These are phyloP conservation scores for Phlebiopsis flavidoalba DNA, from an alignment of 768 basidiomycete genomes.

Conservation along the genomic window DNA sequence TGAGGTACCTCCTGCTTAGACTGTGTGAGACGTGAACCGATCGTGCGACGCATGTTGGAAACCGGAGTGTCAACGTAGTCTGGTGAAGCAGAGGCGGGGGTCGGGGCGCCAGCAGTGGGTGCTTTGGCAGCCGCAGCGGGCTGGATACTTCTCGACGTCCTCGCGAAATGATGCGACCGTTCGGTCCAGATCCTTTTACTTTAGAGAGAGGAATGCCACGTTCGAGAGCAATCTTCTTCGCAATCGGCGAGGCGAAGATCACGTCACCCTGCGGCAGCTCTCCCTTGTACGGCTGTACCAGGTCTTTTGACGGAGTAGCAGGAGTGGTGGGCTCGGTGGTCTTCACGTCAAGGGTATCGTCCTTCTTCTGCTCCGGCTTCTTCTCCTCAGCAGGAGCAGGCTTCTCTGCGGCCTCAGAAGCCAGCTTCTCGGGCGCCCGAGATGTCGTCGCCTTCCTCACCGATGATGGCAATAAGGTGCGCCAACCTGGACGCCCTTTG, in stretches of 20 bases:
- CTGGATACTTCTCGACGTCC: constrained; percentile 91
- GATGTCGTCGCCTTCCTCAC: constrained; percentile 93
- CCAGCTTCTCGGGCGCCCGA: constrained; percentile 75
- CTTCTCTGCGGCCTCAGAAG: constrained; percentile 45
- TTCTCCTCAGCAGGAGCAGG: constrained; percentile 28
- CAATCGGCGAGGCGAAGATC: constrained; percentile 93
- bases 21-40: constrained; percentile 85
- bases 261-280: constrained; percentile 65
- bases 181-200: constrained; percentile 90
- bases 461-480: constrained; percentile 86
- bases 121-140: constrained; percentile 40
- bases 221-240: constrained; percentile 96
- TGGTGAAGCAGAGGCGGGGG: constrained; percentile 45
- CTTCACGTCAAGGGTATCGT: constrained; percentile 14
- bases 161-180: constrained; percentile 91
- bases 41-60: constrained; percentile 91
- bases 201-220: constrained; percentile 85
- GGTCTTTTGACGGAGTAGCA: constrained; percentile 14
- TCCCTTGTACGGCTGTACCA: constrained; percentile 16
- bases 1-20: constrained; percentile 95
- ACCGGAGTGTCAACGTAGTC: constrained; percentile 90
- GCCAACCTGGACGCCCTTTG: constrained; percentile 86
- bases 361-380: constrained; percentile 35
- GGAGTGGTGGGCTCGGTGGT: constrained; percentile 27
- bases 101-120: constrained; percentile 39